phyloP scores from a whole-genome alignment of 768 basidiomycete species.

The Trametes elegans region DNA sequence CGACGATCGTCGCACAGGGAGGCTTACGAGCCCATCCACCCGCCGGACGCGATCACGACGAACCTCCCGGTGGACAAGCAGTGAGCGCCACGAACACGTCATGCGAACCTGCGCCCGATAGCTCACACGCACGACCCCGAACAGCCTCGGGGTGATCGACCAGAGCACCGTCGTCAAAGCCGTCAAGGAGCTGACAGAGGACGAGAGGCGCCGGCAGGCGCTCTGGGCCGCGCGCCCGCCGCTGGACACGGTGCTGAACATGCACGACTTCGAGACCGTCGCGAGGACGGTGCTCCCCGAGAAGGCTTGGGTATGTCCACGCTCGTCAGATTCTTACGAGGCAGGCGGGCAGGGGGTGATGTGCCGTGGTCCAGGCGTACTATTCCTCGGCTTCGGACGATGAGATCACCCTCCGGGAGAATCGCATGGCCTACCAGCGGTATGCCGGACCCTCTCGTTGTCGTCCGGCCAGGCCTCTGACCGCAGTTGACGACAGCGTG shows the following conservation, averaged over 20 bases:
- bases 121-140: background rate
- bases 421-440: slow-evolving; percentile 91
- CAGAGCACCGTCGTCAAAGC: slow-evolving; percentile 60
- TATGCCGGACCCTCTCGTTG: slow-evolving; percentile 24
- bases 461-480: background rate
- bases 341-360: background rate
- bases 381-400: slow-evolving; percentile 97
- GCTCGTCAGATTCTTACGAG: background rate
- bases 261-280: slow-evolving; percentile 97
- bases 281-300: slow-evolving; percentile 78
- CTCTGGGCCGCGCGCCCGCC: slow-evolving; percentile 64
- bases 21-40: slow-evolving; percentile 90
- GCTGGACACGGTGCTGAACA: slow-evolving; percentile 75
- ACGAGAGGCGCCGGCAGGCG: slow-evolving; percentile 66
- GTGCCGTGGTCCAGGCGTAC: slow-evolving; percentile 54
- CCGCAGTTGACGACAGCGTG: slow-evolving; percentile 22
- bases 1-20: slow-evolving; percentile 25
- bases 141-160: slow-evolving; percentile 67
- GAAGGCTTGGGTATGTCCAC: slow-evolving; percentile 66
- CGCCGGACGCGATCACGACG: slow-evolving; percentile 76
- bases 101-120: background rate
- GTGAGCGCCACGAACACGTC: slow-evolving; percentile 20
- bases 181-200: slow-evolving; percentile 61
- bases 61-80: slow-evolving; percentile 83
- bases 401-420: slow-evolving; percentile 87